Conservation (phyloP, 179 eudicot genomes). For the Nepenthes alata region DNA sequence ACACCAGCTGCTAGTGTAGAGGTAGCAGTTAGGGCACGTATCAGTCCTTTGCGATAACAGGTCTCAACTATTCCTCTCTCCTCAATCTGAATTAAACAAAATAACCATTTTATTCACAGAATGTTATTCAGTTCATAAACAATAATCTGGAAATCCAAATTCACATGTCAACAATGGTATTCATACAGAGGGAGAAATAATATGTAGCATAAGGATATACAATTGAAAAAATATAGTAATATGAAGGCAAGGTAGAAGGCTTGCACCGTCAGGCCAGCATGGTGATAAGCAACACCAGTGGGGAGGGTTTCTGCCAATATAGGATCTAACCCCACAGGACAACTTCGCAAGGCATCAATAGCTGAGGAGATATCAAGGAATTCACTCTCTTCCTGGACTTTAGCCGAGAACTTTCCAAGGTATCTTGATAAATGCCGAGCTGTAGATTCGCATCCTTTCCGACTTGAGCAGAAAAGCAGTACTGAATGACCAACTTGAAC, state of each 20-base stretch:
- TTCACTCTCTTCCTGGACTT: slow-evolving; percentile 42
- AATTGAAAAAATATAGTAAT: too few relatives aligned
- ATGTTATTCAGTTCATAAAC: neutral
- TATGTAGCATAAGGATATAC: too few relatives aligned
- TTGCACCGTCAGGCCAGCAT: slow-evolving; percentile 97
- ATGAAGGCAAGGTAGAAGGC: neutral
- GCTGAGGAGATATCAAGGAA: slow-evolving; percentile 46
- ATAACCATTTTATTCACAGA: neutral
- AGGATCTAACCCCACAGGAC: slow-evolving; percentile 93
- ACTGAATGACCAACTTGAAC: slow-evolving; percentile 98
- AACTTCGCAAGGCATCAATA: slow-evolving; percentile 70
- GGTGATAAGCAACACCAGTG: slow-evolving; percentile 94
- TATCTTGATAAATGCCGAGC: slow-evolving; percentile 74
- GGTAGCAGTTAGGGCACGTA: slow-evolving; percentile 95
- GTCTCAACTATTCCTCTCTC: slow-evolving; percentile 88
- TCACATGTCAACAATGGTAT: too few relatives aligned
- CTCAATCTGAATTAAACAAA: slow-evolving; percentile 57
- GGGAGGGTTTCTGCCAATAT: slow-evolving; percentile 82
- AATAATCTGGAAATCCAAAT: neutral
- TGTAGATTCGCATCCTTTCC: slow-evolving; percentile 97
- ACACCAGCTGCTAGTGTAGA: slow-evolving; percentile 99
- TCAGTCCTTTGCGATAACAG: slow-evolving; percentile 91
- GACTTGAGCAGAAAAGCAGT: slow-evolving; percentile 86
- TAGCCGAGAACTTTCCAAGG: slow-evolving; percentile 58
- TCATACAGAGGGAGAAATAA: too few relatives aligned